Evolutionary conservation across 164 flowering plant genomes (phyloP).

Genomic region (Liquidambar formosana): DNA sequence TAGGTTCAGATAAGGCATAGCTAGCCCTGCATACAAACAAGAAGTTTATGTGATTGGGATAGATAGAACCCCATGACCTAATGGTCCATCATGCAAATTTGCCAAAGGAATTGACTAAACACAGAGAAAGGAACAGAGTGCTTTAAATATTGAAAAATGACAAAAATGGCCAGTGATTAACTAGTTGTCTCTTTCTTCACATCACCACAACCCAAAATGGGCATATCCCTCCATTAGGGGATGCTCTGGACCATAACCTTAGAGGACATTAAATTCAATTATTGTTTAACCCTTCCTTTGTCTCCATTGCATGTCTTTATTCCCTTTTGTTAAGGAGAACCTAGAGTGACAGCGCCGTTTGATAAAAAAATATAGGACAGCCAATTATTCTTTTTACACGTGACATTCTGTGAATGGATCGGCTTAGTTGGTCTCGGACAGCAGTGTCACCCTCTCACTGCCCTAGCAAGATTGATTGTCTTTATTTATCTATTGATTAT

Average conservation of each 20-base stretch:
- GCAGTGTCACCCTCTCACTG: not conserved
- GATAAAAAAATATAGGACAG: not conserved
- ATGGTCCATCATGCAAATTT: not conserved
- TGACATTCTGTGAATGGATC: no score
- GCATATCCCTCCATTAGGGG: not conserved
- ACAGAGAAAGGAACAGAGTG: slow-evolving; percentile 26
- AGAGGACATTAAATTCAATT: not conserved
- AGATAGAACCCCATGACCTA: not conserved
- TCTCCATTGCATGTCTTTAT: slow-evolving; percentile 10
- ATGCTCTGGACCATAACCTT: slow-evolving; percentile 12
- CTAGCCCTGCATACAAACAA: not conserved
- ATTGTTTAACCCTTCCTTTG: slow-evolving; percentile 10
- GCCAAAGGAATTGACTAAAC: slow-evolving; percentile 28
- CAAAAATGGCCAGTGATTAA: slow-evolving; percentile 28
- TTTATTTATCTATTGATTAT: no score
- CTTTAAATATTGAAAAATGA: slow-evolving; percentile 28
- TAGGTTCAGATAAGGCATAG: not conserved
- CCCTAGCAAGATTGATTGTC: no score
- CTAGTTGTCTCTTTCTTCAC: slow-evolving; percentile 31
- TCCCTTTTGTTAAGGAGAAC: not conserved
- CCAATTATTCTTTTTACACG: no score
- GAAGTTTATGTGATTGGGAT: not conserved
- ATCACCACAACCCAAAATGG: slow-evolving; percentile 8
- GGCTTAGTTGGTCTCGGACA: no score
- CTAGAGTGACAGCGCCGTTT: not conserved